Evolutionary conservation across 768 basidiomycete species (phyloP).

Genomic region (Panellus pusillus): DNA sequence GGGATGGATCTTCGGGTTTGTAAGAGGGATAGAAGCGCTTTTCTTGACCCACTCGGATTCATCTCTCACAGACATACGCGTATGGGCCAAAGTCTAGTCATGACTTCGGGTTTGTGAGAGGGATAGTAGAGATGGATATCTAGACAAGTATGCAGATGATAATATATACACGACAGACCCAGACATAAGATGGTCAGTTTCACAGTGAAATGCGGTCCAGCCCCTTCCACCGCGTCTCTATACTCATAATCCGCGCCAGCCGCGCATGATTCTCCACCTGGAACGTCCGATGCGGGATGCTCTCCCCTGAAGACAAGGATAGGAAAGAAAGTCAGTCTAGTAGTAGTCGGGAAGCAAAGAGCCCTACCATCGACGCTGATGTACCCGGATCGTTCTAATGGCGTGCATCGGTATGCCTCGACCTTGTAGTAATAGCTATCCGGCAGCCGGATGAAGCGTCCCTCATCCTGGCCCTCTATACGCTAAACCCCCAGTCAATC

Average conservation of each 20-base stretch:
- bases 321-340: not conserved
- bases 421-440: slow-evolving; percentile 54
- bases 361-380: slow-evolving; percentile 48
- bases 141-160: too few relatives aligned
- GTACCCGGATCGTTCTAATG: slow-evolving; percentile 37
- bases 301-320: slow-evolving; percentile 37
- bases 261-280: slow-evolving; percentile 53
- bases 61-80: too few relatives aligned
- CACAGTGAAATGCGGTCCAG: slow-evolving; percentile 4
- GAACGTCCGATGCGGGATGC: slow-evolving; percentile 31
- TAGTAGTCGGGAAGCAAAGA: not conserved
- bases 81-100: too few relatives aligned
- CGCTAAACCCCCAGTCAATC: not conserved
- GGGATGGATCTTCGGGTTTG: not conserved
- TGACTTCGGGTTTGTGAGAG: too few relatives aligned
- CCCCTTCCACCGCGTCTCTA: slow-evolving; percentile 33
- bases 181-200: too few relatives aligned
- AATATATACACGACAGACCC: not conserved
- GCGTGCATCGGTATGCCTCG: slow-evolving; percentile 49
- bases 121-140: too few relatives aligned
- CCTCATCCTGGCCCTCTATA: slow-evolving; percentile 22
- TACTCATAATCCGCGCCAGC: slow-evolving; percentile 46
- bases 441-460: slow-evolving; percentile 7
- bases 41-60: too few relatives aligned
- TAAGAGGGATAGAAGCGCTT: too few relatives aligned